These are phyloP conservation scores for Deinandra increscens DNA, from an alignment of 129 eudicot genomes.

Conservation along the genomic window DNA sequence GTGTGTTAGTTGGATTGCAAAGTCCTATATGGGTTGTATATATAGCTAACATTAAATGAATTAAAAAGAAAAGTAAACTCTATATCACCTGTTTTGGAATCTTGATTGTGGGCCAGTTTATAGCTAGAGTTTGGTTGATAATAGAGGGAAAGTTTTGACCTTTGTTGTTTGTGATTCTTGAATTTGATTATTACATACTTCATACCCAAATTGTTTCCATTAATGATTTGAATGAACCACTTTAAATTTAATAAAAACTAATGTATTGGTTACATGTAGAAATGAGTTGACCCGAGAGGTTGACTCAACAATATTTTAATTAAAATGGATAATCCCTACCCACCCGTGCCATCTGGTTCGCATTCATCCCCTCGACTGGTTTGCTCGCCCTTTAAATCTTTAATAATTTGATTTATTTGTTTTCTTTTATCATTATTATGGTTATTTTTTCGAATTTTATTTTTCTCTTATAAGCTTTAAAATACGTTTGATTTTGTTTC, in stretches of 20 bases:
- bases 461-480: no score
- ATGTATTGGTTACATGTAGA: background rate
- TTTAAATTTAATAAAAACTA: background rate
- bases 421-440: no score
- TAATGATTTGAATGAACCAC: slow-evolving; percentile 26
- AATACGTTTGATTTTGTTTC: no score
- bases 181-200: slow-evolving; percentile 42
- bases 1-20: slow-evolving; percentile 26
- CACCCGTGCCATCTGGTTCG: no score
- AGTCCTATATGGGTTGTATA: slow-evolving; percentile 23
- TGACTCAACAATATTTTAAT: background rate
- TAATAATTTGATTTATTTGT: no score
- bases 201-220: slow-evolving; percentile 38
- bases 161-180: slow-evolving; percentile 38
- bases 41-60: slow-evolving; percentile 22
- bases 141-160: slow-evolving; percentile 40
- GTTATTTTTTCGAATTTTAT: no score
- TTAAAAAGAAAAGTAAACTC: slow-evolving; percentile 27
- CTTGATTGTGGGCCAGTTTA: slow-evolving; percentile 42
- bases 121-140: slow-evolving; percentile 29
- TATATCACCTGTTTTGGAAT: slow-evolving; percentile 32
- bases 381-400: no score
- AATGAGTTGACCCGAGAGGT: background rate
- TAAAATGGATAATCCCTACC: background rate
- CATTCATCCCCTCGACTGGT: no score